Conservation (phyloP, 2,329 filamentous ascomycete genomes). For the Paracamarosporium sp. region DNA sequence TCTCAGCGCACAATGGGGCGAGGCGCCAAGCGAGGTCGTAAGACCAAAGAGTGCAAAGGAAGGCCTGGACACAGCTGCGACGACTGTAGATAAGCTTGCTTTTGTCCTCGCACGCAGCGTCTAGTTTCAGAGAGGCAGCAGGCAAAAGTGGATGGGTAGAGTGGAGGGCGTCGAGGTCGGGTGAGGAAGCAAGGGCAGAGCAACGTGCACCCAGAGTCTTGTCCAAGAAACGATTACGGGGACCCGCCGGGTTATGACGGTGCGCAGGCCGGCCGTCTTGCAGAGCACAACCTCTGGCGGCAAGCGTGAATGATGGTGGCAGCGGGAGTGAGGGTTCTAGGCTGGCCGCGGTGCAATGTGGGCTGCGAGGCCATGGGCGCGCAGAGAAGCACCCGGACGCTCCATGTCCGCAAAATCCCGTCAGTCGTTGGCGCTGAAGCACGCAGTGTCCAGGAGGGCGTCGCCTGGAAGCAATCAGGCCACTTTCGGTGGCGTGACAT, state of each 20-base stretch:
- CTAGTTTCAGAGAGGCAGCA: background rate
- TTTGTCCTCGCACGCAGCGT: constrained; percentile 13
- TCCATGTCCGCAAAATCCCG: constrained; percentile 2
- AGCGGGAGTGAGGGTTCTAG: background rate
- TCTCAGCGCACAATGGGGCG: constrained; percentile 16
- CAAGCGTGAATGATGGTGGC: constrained; percentile 13
- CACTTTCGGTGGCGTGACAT: constrained; percentile 45
- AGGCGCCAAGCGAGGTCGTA: constrained; percentile 29
- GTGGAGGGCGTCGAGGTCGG: background rate
- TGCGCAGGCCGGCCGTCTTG: constrained; percentile 19
- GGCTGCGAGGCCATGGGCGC: background rate
- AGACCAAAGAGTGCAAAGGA: constrained; percentile 26
- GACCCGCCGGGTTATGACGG: constrained; percentile 26
- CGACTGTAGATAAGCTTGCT: constrained; percentile 30
- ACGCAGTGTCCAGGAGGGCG: constrained; percentile 6
- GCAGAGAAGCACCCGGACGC: constrained; percentile 1
- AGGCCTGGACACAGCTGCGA: constrained; percentile 20
- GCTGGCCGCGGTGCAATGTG: constrained; percentile 15
- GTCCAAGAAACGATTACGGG: constrained; percentile 9
- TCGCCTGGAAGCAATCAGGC: constrained; percentile 32
- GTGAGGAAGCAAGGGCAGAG: constrained; percentile 5
- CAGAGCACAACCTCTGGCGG: constrained; percentile 16
- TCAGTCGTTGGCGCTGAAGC: constrained; percentile 24
- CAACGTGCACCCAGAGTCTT: constrained; percentile 9
- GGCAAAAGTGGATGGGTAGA: background rate